Evolutionary conservation across 257 asterid species (phyloP), one percentile per base, ranked within the genome.

Genomic region (Nyctanthes arbortristis): DNA sequence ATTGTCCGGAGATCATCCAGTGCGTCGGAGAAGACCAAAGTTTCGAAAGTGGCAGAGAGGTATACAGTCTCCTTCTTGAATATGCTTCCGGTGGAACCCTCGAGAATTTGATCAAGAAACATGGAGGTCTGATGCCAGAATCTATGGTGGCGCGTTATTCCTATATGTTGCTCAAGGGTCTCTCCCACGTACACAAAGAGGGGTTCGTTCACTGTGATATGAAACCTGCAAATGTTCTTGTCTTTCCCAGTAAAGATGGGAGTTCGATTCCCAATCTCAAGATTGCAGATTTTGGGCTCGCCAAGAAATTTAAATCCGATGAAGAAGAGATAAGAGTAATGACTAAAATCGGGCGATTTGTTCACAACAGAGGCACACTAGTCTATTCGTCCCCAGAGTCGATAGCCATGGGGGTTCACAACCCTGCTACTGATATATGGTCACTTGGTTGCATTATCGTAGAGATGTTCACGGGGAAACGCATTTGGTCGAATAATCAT

Each of bases 261-360:
- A 33, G 6, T 20, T 61, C 22, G 1, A 20, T 40, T 13, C 3
- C 9, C 58, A 25, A 9, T 18, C 63, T 72, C 0, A 72, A 64
- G 28, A 30, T 72, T 18, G 76, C 54, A 1, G 76, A 72, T 34
- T 72, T 65, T 25, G 77, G 77, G 52, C 58, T 57, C 5, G 40
- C 72, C 0, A 31, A 24, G 52, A 31, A 45, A 7, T 35, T 40
- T 12, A 14, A 2, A 6, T n/a, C n/a, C n/a, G n/a, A n/a, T n/a
- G 35, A 61, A 36, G 16, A 14, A 25, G 72, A 0, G 34, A 25
- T 67, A 29, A 25, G 32, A 33, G 16, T 45, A n/a, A n/a, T n/a
- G n/a, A n/a, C n/a, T n/a, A n/a, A n/a, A n/a, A 3, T 39, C 16
- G 4, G 10, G n/a, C n/a, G n/a, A n/a, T n/a, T n/a, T n/a, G n/a